Percentiles rank a stretch among this genome's conserved stretches.
Conservation (phyloP, 2,329 filamentous ascomycete genomes). For the Pestalotiopsis sp. region DNA sequence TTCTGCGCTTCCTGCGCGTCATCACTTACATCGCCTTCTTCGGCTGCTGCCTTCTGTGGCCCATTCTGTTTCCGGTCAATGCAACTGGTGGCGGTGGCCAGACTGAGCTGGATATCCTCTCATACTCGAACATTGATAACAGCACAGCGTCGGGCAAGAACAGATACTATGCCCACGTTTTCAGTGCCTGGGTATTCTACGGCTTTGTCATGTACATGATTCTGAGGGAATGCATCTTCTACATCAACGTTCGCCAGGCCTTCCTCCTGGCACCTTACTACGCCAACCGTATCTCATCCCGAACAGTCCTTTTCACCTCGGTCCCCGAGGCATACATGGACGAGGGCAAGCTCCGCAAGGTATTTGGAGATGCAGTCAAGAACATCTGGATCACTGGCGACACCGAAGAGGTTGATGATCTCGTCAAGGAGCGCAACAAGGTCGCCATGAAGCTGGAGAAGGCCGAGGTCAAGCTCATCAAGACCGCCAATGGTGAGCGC, state of each 20-base stretch:
- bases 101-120: conserved; percentile 73
- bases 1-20: conserved; percentile 85
- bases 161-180: conserved; percentile 80
- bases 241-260: conserved; percentile 89
- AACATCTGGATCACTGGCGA: conserved; percentile 84
- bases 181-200: conserved; percentile 81
- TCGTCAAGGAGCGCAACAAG: conserved; percentile 80
- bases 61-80: conserved; percentile 84
- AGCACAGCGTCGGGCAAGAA: conserved; percentile 51
- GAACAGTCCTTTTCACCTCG: conserved; percentile 86
- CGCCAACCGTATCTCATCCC: conserved; percentile 81
- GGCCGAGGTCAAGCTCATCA: conserved; percentile 85
- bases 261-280: conserved; percentile 87
- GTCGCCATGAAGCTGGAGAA: conserved; percentile 80
- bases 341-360: conserved; percentile 72
- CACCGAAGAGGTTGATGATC: conserved; percentile 73
- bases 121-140: conserved; percentile 73
- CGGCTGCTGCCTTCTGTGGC: conserved; percentile 83
- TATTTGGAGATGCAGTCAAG: conserved; percentile 82
- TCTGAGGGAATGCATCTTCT: conserved; percentile 86
- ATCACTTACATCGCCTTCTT: conserved; percentile 76
- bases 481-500: conserved; percentile 72
- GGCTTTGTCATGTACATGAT: conserved; percentile 88
- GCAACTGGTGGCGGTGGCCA: conserved; percentile 72
- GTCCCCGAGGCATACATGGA: conserved; percentile 80